Evolutionary conservation across 2,329 filamentous ascomycete genomes (phyloP), one percentile per base, ranked within the genome.

Genomic region (Pyricularia pennisetigena): DNA sequence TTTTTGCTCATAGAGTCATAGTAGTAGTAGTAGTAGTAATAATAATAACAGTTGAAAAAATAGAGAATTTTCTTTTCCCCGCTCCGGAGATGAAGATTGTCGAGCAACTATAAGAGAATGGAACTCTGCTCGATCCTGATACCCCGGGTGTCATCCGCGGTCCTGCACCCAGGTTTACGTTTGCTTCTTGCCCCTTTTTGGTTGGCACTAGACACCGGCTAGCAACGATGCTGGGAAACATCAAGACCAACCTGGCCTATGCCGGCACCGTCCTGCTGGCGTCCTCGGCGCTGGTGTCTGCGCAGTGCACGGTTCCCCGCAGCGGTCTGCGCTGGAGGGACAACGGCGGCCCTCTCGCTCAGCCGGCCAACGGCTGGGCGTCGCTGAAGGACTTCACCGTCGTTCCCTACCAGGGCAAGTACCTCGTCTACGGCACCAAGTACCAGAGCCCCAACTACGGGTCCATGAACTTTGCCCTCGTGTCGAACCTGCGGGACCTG

Each of bases 371-470:
- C 0, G 85, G 85, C 23, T 86, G 83, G 84, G 79, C 77, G 2
- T 79, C 85, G 4, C 80, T 90, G 72, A 90, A 90, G 73, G 88
- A 90, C 76, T 89, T 90, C 76, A 87, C 84, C 28, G 73, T 75
- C 67, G 82, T 82, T 24, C 74, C 78, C 1, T 86, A 86, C 79
- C 85, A 89, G 41, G 84, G 82, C 68, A 74, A 87, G 75, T 80
- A 88, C 70, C 80, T 90, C 7, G 86, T 90, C 2, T 90, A 90
- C 72, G 86, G 78, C 1, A 83, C 85, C 0, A 80, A 74, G 69
- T 72, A 73, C 0, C 78, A 78, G 1, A 74, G 77, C 1, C 78
- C 65, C 68, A 62, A 16, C 23, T 89, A 82, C 71, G 85, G 85
- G 70, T 88, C 86, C 12, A 84, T 89, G 82, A 80, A 76, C 76